Conservation (phyloP, 2,329 filamentous ascomycete species). For the Fusarium sp. region DNA sequence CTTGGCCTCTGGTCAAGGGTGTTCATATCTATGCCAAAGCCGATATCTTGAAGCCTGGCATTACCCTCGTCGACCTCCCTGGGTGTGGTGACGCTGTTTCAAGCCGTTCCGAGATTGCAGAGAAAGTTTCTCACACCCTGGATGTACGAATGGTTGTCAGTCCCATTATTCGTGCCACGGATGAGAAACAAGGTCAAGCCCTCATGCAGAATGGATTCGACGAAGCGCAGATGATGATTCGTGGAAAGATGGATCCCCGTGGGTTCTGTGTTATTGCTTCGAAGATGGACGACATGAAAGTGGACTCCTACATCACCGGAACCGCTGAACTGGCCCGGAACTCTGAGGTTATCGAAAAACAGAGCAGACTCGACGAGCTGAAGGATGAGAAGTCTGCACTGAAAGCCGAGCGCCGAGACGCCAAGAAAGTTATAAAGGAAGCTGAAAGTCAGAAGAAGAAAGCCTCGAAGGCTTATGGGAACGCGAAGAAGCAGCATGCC, state of each 20-base stretch:
- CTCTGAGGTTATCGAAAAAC: neutral
- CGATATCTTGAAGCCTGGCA: constrained; percentile 58
- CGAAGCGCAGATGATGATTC: constrained; percentile 42
- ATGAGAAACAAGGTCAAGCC: constrained; percentile 37
- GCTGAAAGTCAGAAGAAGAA: no score
- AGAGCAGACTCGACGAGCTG: rapidly evolving
- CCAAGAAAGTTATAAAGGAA: no score
- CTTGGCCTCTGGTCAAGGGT: constrained; percentile 52
- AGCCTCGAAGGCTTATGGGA: no score
- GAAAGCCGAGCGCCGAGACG: no score
- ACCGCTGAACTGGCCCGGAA: neutral
- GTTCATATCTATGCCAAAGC: constrained; percentile 58
- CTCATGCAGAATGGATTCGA: constrained; percentile 45
- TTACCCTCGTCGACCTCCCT: constrained; percentile 64
- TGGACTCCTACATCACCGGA: neutral
- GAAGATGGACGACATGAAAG: constrained; percentile 45
- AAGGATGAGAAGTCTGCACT: neutral
- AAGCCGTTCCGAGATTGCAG: constrained; percentile 43
- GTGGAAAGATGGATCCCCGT: constrained; percentile 40
- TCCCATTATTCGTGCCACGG: constrained; percentile 40
- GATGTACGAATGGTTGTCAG: constrained; percentile 47
- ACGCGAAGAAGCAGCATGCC: no score
- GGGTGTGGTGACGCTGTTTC: constrained; percentile 58
- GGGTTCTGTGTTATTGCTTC: constrained; percentile 45
- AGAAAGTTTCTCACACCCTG: constrained; percentile 27